These are phyloP conservation scores for Colletotrichum sp. DNA, from an alignment of 2,329 filamentous ascomycete genomes.

Conservation along the genomic window DNA sequence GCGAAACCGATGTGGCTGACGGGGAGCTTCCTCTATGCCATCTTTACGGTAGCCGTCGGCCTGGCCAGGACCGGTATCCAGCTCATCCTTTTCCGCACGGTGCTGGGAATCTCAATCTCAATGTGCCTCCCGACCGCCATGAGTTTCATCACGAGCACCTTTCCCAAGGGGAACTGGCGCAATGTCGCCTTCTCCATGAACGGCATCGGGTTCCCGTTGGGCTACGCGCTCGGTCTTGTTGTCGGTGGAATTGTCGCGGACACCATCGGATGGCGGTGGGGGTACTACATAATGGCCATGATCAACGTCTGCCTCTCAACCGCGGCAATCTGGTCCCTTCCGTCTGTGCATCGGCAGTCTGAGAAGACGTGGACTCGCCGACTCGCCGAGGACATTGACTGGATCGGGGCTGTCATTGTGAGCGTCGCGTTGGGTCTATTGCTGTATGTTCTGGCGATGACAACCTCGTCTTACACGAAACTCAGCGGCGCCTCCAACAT, in stretches of 20 bases:
- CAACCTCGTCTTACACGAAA: slow-evolving; percentile 38
- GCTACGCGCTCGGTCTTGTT: slow-evolving; percentile 53
- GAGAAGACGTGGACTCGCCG: slow-evolving; percentile 29
- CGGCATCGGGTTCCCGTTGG: slow-evolving; percentile 49
- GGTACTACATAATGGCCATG: slow-evolving; percentile 43
- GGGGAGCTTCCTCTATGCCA: slow-evolving; percentile 34
- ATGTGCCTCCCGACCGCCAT: slow-evolving; percentile 42
- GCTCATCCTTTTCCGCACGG: slow-evolving; percentile 38
- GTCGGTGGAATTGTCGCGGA: slow-evolving; percentile 54
- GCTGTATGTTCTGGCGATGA: slow-evolving; percentile 54
- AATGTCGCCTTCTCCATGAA: slow-evolving; percentile 48
- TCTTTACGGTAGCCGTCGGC: slow-evolving; percentile 37
- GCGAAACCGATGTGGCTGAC: slow-evolving; percentile 35
- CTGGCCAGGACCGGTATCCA: slow-evolving; percentile 36
- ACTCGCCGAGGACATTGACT: slow-evolving; percentile 51
- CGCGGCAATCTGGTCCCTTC: slow-evolving; percentile 40
- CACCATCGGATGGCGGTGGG: slow-evolving; percentile 50
- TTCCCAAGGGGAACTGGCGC: slow-evolving; percentile 36
- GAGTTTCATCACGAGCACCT: slow-evolving; percentile 39
- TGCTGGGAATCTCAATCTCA: slow-evolving; percentile 37
- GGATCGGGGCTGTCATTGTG: slow-evolving; percentile 52
- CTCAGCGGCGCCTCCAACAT: slow-evolving; percentile 47
- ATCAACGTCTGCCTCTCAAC: slow-evolving; percentile 40
- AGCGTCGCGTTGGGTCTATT: slow-evolving; percentile 51
- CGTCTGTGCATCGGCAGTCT: slow-evolving; percentile 23